Conservation (phyloP, 1,284 basidiomycete genomes). For the Apiotrichum veenhuisii region DNA sequence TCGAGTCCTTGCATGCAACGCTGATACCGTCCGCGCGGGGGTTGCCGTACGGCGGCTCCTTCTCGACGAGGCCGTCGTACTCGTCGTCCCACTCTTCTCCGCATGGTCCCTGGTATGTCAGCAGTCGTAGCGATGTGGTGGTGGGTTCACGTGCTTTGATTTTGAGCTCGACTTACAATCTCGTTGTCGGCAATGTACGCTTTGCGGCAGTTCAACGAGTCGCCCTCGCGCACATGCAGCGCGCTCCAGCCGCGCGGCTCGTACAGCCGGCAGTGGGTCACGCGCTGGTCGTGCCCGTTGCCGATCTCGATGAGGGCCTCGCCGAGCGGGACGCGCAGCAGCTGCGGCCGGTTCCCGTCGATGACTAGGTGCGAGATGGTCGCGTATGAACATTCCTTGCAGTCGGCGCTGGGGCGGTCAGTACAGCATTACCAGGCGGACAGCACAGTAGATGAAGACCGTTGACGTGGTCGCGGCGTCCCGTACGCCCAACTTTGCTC, state of each 20-base stretch:
- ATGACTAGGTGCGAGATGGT: conserved; percentile 42
- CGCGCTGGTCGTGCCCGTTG: conserved; percentile 44
- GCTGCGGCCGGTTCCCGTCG: conserved; percentile 47
- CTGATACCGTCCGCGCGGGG: conserved; percentile 50
- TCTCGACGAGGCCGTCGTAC: conserved; percentile 45
- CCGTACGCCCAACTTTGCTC: neutral
- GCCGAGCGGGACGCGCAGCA: conserved; percentile 44
- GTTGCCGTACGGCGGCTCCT: conserved; percentile 40
- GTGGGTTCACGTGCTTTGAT: too few species aligned
- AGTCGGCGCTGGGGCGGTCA: conserved; percentile 42
- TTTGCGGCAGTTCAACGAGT: conserved; percentile 42
- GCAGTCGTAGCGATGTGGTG: too few species aligned
- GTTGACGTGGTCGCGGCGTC: neutral
- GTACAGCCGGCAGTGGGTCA: conserved; percentile 45
- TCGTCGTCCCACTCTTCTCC: conserved; percentile 52
- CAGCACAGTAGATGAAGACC: too few species aligned
- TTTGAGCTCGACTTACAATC: conserved; percentile 33
- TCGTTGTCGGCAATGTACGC: conserved; percentile 43
- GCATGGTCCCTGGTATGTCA: conserved; percentile 44
- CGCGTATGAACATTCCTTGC: conserved; percentile 36
- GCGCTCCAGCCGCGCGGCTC: conserved; percentile 52
- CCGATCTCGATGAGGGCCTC: conserved; percentile 48
- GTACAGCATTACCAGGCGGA: too few species aligned
- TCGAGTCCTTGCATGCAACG: conserved; percentile 48
- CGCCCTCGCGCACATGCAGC: conserved; percentile 49